Percentiles rank a stretch among this genome's conserved stretches.
These are phyloP conservation scores for Obelidium mucronatum DNA, from an alignment of 192 early-diverging fungal genomes.

Conservation along the genomic window DNA sequence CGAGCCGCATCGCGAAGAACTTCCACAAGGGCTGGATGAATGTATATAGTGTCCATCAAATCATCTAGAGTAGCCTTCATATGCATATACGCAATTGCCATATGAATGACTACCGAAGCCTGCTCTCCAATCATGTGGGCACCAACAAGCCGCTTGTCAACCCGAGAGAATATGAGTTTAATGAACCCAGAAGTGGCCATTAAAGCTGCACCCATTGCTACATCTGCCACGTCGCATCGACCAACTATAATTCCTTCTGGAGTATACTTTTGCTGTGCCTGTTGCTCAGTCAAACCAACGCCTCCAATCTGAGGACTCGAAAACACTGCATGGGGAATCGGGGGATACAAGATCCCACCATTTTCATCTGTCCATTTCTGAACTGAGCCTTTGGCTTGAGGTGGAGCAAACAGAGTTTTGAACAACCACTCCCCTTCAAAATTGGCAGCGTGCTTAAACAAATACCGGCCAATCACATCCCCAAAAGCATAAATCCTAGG, in stretches of 20 bases:
- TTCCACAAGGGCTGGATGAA: conserved; percentile 50
- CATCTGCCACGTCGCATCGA: conserved; percentile 31
- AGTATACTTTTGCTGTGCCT: conserved; percentile 31
- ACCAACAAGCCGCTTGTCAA: conserved; percentile 37
- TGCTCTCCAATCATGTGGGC: conserved; percentile 50
- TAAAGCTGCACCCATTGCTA: conserved; percentile 49
- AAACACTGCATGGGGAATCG: conserved; percentile 51
- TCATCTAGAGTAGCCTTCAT: conserved; percentile 44
- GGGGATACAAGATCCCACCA: conserved; percentile 41
- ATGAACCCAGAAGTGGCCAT: conserved; percentile 39
- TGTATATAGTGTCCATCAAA: conserved; percentile 45
- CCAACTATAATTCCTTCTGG: conserved; percentile 40
- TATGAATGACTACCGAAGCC: conserved; percentile 45
- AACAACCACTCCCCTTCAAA: conserved; percentile 52
- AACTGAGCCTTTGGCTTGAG: neutral
- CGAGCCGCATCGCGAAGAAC: conserved; percentile 46
- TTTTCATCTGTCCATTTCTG: neutral
- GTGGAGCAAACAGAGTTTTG: conserved; percentile 16
- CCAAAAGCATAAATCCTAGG: conserved; percentile 45
- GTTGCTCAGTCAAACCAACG: conserved; percentile 43
- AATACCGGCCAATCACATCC: conserved; percentile 45
- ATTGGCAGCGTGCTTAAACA: conserved; percentile 51
- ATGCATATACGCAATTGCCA: conserved; percentile 40
- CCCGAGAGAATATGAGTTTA: conserved; percentile 43
- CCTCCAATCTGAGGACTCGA: conserved; percentile 47